These are phyloP conservation scores for Hymenotorrendiella dingleyae DNA, from an alignment of 2,329 filamentous ascomycete genomes.

Conservation along the genomic window DNA sequence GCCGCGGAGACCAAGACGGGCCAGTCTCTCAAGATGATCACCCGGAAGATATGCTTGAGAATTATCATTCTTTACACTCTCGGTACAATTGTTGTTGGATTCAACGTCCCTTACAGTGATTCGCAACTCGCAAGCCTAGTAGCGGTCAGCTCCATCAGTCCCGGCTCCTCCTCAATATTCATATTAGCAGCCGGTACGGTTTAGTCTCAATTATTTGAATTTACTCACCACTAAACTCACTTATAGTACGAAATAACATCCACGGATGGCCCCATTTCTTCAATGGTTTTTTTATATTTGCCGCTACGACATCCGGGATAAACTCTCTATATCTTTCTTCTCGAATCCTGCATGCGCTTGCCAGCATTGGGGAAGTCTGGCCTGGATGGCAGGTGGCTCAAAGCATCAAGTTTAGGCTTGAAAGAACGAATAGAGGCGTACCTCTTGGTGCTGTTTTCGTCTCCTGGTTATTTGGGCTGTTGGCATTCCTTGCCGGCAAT, in stretches of 20 bases:
- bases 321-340: slow-evolving; percentile 39
- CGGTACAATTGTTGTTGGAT: slow-evolving; percentile 35
- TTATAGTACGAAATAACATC: slow-evolving; percentile 35
- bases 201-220: too few relatives aligned
- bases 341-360: slow-evolving; percentile 38
- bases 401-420: slow-evolving; percentile 29
- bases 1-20: slow-evolving; percentile 38
- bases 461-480: slow-evolving; percentile 33
- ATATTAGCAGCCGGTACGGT: slow-evolving; percentile 38
- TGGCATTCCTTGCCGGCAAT: slow-evolving; percentile 34
- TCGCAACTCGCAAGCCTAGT: slow-evolving; percentile 14
- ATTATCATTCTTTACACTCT: slow-evolving; percentile 40
- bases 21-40: slow-evolving; percentile 40
- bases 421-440: slow-evolving; percentile 34
- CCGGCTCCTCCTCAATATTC: slow-evolving; percentile 33
- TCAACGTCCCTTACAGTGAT: slow-evolving; percentile 38
- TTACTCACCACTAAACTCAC: too few relatives aligned
- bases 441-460: slow-evolving; percentile 34
- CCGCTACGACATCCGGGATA: slow-evolving; percentile 36
- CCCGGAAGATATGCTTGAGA: slow-evolving; percentile 37
- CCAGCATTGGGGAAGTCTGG: slow-evolving; percentile 35
- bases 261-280: slow-evolving; percentile 36
- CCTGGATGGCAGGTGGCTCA: slow-evolving; percentile 30
- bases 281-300: slow-evolving; percentile 41
- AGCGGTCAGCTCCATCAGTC: slow-evolving; percentile 10